These are phyloP conservation scores for Zhuliangozyma parablackwelliae DNA, from an alignment of 1,139 yeast species.

Conservation along the genomic window DNA sequence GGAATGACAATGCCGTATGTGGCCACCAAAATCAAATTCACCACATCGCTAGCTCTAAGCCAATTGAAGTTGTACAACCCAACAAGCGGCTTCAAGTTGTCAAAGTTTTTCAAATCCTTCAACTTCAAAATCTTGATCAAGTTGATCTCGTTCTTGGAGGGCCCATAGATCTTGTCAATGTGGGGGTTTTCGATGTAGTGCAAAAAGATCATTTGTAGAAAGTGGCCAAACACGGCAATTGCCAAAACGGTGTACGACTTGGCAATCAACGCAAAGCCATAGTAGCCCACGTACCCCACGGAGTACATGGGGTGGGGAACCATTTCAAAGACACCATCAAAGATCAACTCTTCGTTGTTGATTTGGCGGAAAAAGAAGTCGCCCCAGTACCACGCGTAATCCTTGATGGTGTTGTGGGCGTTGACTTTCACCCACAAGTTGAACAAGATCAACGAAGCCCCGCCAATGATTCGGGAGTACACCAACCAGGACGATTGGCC, in stretches of 20 bases:
- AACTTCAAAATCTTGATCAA: slow-evolving; percentile 33
- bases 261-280: slow-evolving; percentile 77
- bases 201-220: slow-evolving; percentile 73
- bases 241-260: slow-evolving; percentile 70
- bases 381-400: slow-evolving; percentile 96
- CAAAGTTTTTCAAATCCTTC: slow-evolving; percentile 42
- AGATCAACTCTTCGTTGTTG: slow-evolving; percentile 67
- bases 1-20: slow-evolving; percentile 46
- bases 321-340: slow-evolving; percentile 88
- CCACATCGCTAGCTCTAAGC: slow-evolving; percentile 62
- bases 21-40: slow-evolving; percentile 46
- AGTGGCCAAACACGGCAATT: slow-evolving; percentile 74
- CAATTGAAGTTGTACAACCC: slow-evolving; percentile 61
- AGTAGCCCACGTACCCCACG: slow-evolving; percentile 83
- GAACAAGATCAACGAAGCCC: slow-evolving; percentile 54
- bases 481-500: slow-evolving; percentile 34
- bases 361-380: slow-evolving; percentile 84
- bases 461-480: slow-evolving; percentile 35
- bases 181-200: slow-evolving; percentile 83
- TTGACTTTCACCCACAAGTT: slow-evolving; percentile 85
- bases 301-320: slow-evolving; percentile 96
- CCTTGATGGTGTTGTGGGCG: slow-evolving; percentile 86
- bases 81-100: slow-evolving; percentile 58
- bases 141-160: slow-evolving; percentile 36
- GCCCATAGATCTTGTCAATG: slow-evolving; percentile 74